Evolutionary conservation across 2,329 filamentous ascomycete genomes (phyloP).

Genomic region (Thielaviopsis punctulata): DNA sequence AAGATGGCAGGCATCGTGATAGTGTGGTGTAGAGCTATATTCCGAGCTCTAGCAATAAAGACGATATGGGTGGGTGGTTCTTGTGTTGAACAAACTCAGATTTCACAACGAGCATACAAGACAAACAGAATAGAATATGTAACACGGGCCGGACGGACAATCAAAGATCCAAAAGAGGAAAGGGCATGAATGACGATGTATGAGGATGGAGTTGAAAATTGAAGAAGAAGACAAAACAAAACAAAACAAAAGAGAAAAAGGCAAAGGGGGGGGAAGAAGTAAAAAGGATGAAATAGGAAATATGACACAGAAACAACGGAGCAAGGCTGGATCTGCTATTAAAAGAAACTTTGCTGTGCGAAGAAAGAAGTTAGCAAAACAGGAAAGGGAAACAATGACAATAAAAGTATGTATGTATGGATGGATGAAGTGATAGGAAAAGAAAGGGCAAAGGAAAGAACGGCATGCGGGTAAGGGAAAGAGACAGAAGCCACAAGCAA

Average conservation of each 20-base stretch:
- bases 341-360: not conserved
- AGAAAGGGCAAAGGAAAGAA: no score
- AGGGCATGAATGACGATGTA: no score
- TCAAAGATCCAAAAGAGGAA: not conserved
- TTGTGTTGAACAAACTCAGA: not conserved
- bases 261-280: not conserved
- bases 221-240: not conserved
- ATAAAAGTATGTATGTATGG: no score
- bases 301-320: not conserved
- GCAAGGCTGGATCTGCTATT: not conserved
- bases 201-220: not conserved
- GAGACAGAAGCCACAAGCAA: no score
- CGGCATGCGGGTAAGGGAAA: no score
- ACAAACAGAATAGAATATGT: not conserved
- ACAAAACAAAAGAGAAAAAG: not conserved
- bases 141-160: no score
- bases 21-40: not conserved
- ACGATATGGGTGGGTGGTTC: not conserved
- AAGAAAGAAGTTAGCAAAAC: not conserved
- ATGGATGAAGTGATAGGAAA: no score
- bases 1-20: not conserved
- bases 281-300: not conserved
- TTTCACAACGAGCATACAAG: not conserved
- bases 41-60: not conserved
- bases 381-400: not conserved